Base-by-base conservation (phyloP, 2,329 filamentous ascomycete genomes). In the Massarina eburnea region DNA sequence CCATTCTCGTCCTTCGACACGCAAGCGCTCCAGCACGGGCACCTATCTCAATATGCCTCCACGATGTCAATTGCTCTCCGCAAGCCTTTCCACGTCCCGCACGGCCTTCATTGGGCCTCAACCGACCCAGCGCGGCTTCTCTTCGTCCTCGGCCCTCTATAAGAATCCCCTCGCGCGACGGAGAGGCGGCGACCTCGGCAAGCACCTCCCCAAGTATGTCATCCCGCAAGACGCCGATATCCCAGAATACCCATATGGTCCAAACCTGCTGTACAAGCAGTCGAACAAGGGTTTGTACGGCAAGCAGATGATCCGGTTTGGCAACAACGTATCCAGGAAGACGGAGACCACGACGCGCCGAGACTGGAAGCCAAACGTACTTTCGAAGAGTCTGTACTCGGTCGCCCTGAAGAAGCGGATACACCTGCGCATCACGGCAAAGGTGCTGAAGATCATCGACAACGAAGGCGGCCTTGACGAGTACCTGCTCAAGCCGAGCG, bases 401-500 rank as follows among this genome's bases (percentile, higher is more conserved):
- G 76, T 79, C 8, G 74, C 80, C 0, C 73, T 94, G 46, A 76
- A 78, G 52, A 79, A 78, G 52, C 80, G 77, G 59, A 75, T 94
- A 43, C 83, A 84, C 67, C 79, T 88, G 30, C 80, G 84, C 50
- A 76, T 92, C 46, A 89, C 85, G 6, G 78, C 86, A 32, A 80
- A 82, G 45, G 87, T 90, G 20, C 76, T 78, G 48, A 66, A 74
- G 51, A 76, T 71, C 27, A 88, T 97, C 64, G 84, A 89, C 66
- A 92, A 91, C 67, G 83, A 86, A 51, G 92, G 92, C 48, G 91
- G 94, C 7, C 78, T 99, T 54, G 94, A 99, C 71, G 84, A 91
- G 63, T 99, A 99, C 73, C 77, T 99, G 36, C 77, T 96, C 33
- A 91, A 90, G 57, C 81, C 84, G 67, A 94, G 90, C 73, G 76